These are phyloP conservation scores for Jatropha curcas DNA, from an alignment of 345 rosid species.

Conservation along the genomic window DNA sequence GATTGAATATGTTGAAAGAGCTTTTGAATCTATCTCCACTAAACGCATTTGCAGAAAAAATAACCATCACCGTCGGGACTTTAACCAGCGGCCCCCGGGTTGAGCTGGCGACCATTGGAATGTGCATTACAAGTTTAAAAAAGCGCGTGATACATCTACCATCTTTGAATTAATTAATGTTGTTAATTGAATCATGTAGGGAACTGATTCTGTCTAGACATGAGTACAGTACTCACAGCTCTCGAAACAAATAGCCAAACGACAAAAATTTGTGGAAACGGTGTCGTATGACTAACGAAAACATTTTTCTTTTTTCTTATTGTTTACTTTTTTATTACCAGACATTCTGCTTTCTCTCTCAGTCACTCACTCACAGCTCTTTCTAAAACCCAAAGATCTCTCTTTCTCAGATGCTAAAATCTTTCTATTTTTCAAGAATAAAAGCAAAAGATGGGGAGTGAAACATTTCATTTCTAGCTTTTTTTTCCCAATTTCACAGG, in stretches of 20 bases:
- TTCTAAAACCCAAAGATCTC: neutral
- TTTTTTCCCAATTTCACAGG: conserved; percentile 1
- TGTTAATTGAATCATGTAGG: neutral
- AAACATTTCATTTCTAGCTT: conserved; percentile 7
- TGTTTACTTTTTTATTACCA: neutral
- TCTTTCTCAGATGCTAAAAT: neutral
- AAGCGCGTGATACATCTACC: neutral
- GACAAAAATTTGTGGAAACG: conserved; percentile 18
- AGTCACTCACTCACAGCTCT: conserved; percentile 12
- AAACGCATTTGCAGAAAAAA: too few relatives aligned
- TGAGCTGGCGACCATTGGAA: neutral
- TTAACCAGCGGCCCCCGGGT: neutral
- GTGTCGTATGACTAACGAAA: neutral
- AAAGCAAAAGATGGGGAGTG: neutral
- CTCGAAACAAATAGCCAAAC: conserved; percentile 12
- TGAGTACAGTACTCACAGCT: conserved; percentile 26
- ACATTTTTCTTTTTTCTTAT: neutral
- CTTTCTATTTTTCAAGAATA: neutral
- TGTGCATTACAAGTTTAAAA: neutral
- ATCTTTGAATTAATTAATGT: neutral
- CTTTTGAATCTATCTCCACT: too few relatives aligned
- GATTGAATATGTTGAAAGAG: too few relatives aligned
- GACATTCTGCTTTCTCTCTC: conserved; percentile 7
- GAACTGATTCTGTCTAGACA: conserved; percentile 12
- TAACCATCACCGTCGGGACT: neutral